phyloP scores from a whole-genome alignment of 83 land plant species.

The Picea mariana region DNA sequence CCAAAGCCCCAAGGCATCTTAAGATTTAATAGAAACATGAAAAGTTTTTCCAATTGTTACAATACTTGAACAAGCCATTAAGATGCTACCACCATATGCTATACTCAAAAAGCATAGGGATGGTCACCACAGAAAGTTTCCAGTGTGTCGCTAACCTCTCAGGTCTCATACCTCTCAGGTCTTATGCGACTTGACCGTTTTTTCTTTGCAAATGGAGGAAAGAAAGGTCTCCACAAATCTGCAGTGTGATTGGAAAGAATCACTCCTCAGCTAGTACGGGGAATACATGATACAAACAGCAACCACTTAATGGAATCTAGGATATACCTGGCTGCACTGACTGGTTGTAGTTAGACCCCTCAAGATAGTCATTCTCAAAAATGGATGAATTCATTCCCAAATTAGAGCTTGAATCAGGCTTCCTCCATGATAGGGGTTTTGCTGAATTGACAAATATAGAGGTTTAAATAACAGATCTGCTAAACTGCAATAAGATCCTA shows the following conservation, averaged over 20 bases:
- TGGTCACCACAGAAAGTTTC: neutral
- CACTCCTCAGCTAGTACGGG: neutral
- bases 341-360: neutral
- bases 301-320: neutral
- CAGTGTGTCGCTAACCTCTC: conserved; percentile 2
- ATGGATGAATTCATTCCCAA: conserved; percentile 12
- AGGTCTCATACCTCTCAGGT: neutral
- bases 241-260: conserved; percentile 8
- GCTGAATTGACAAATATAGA: conserved; percentile 4
- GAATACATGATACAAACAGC: conserved; percentile 6
- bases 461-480: conserved; percentile 4
- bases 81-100: neutral
- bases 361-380: conserved; percentile 11
- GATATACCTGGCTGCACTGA: conserved; percentile 1
- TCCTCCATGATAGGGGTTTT: conserved; percentile 14
- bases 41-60: neutral
- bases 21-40: neutral
- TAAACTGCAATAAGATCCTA: neutral
- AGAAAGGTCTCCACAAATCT: conserved; percentile 8
- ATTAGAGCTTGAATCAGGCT: conserved; percentile 12
- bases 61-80: neutral
- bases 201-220: conserved; percentile 12
- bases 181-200: conserved; percentile 8
- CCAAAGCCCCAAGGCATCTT: neutral
- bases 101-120: neutral